Evolutionary conservation across 78 protist species (phyloP).

Genomic region (Dictyostelium discoideum): dicty_2.7 NC_007090.3:4331501-4332000

Average conservation of each 20-base stretch:
- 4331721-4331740: constrained; percentile 13
- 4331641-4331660: constrained; percentile 29
- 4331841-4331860: constrained; percentile 30
- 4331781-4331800: constrained; percentile 7
- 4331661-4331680: neutral
- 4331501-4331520: constrained; percentile 78
- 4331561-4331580: constrained; percentile 76
- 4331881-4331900: no score
- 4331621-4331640: constrained; percentile 80
- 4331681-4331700: constrained; percentile 12
- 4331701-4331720: constrained; percentile 49
- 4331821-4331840: constrained; percentile 82
- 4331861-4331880: constrained; percentile 22
- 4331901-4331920: no score
- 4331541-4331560: constrained; percentile 74
- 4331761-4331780: neutral
- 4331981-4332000: no score
- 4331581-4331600: constrained; percentile 76
- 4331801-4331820: constrained; percentile 71
- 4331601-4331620: constrained; percentile 46
- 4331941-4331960: no score
- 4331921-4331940: no score
- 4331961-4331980: no score
- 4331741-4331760: constrained; percentile 43
- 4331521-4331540: constrained; percentile 80